Base-by-base conservation (phyloP, 345 rosid species). In the Pistacia integerrima region DNA sequence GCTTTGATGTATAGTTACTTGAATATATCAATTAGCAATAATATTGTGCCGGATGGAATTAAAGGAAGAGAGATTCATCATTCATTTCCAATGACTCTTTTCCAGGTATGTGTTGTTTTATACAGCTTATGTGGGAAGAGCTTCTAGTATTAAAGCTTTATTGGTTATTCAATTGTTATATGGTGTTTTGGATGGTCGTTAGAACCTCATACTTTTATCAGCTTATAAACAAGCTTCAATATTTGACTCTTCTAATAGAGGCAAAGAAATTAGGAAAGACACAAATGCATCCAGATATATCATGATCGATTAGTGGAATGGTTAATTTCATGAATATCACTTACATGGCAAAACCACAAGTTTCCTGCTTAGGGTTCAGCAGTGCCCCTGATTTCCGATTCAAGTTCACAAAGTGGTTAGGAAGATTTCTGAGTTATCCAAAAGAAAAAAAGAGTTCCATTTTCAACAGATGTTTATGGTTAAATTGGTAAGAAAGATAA, bases 41-140 rank as follows among this genome's bases (percentile, higher is more conserved):
- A 77, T 67, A 77, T 90, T 52, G 93, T 96, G 63, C 97, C 98
- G 0, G 97, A 93, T 82, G 95, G 79, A 74, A 81, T 90, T 80
- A 96, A 96, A 86, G 99, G 98, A 28, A 89, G 97, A 82, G 93
- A 92, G 76, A 86, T 96, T 74, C 97, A 90, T 79, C 99, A 92
- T 77, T 88, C 95, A 8, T 96, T 96, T 78, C 98, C 99, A 8
- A 80, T 96, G 92, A 93, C 99, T 33, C 94, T 93, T 75, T 92
- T 96, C 74, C 94, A 89, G 98, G 98, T 91, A 36, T 49, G 64
- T 25, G 12, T 66, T 25, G 12, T 66, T 56, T 59, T 35, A 41
- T 41, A 41, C 9, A 0, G 8, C 12, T 75, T 41, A 18, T 60
- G 35, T 30, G 2, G 25, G 44, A 66, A 56, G 5, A 46, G 41